A percentile compares a stretch with the other conserved stretches of the same genome.
phyloP scores from a whole-genome alignment of 805 yeast genomes.

The Kuraishia piskuri region DNA sequence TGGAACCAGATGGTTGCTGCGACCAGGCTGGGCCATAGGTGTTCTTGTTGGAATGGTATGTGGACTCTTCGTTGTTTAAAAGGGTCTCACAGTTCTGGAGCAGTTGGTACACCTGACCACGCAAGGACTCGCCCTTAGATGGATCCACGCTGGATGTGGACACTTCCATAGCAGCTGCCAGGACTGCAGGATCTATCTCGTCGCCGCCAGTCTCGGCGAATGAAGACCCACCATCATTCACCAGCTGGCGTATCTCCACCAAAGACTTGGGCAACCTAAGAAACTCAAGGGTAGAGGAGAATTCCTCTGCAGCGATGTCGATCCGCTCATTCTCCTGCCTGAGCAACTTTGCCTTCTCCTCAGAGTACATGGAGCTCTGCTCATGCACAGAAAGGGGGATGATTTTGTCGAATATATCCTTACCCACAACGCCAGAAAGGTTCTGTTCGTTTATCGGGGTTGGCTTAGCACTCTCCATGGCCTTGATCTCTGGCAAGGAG shows the following conservation, averaged over 20 bases:
- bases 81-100: conserved; percentile 27
- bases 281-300: conserved; percentile 71
- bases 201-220: conserved; percentile 12
- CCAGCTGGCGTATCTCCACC: conserved; percentile 36
- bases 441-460: conserved; percentile 41
- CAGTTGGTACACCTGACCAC: conserved; percentile 27
- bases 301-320: conserved; percentile 74
- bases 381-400: conserved; percentile 86
- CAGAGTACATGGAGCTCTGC: conserved; percentile 79
- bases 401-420: conserved; percentile 64
- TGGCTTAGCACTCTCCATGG: conserved; percentile 60
- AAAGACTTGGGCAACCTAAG: conserved; percentile 66
- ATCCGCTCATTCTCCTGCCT: conserved; percentile 67
- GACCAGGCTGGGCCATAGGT: conserved; percentile 29
- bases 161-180: conserved; percentile 29
- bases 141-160: conserved; percentile 16
- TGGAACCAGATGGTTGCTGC: conserved; percentile 11
- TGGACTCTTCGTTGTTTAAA: conserved; percentile 24
- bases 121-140: conserved; percentile 18
- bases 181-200: conserved; percentile 29
- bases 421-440: conserved; percentile 36
- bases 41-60: conserved; percentile 23
- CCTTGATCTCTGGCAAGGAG: conserved; percentile 55
- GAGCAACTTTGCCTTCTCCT: conserved; percentile 71
- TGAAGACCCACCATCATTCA: conserved; percentile 3